Base-by-base conservation (phyloP, 345 rosid species). In the Corchorus olitorius region DNA sequence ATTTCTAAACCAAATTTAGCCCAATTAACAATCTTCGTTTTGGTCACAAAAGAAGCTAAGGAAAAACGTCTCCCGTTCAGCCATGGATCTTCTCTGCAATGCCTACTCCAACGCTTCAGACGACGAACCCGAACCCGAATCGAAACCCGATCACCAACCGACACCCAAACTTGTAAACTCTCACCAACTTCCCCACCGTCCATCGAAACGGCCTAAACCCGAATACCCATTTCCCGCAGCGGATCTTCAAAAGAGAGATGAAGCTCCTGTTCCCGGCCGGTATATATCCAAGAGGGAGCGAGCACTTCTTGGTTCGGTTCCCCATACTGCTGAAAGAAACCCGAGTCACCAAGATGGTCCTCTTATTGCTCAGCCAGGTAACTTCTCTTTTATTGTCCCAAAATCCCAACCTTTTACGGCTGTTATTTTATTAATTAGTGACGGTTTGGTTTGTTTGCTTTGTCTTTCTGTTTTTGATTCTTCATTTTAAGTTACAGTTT, bases 241-340 rank as follows among this genome's bases (percentile, higher is more conserved):
- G 43, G 34, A 34, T 43, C 61, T n/a, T 34, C 70, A 43, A 20
- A 65, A 20, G 52, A 82, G 59, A 75, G 67, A 48, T 4, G 91
- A 82, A 82, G 80, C 88, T 78, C 79, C 87, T 76, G 56, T 83
- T 60, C 86, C 90, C 16, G 97, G 94, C 0, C 82, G 97, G 73
- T 89, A 91, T 79, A 60, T 95, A 22, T 92, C 93, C 20, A 89
- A 89, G 85, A 84, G 94, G 81, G 97, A 96, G 78, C 76, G 89
- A 63, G 88, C 89, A 5, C 78, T 87, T 41, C 35, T 68, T 39
- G 77, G 77, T 16, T 75, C 84, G 9, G 20, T 65, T 35, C 59
- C 86, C 16, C 16, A 62, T 6, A 53, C 13, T 53, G 60, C 37
- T 33, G 75, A 22, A 56, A 72, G 20, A 4, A 65, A 62, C 61